phyloP scores from a whole-genome alignment of 306 rosid genomes.

The Vicia villosa region DNA sequence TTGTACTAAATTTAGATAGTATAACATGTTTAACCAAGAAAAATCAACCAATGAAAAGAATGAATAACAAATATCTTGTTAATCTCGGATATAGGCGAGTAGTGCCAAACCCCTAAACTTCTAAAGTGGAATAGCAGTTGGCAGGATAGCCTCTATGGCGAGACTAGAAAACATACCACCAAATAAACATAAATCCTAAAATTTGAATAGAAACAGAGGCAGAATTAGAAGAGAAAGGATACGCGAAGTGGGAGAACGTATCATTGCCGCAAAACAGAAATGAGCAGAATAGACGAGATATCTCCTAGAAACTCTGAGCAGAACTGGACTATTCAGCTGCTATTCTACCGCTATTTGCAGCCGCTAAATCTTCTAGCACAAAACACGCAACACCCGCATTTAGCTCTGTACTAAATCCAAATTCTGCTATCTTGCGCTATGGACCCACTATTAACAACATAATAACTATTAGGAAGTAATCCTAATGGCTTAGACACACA shows the following conservation, averaged over 20 bases:
- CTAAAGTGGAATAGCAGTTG: neutral
- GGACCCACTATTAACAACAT: neutral
- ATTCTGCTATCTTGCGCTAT: neutral
- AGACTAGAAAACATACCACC: neutral
- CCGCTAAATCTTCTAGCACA: neutral
- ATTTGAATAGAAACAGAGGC: neutral
- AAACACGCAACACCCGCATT: neutral
- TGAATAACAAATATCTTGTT: neutral
- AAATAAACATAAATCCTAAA: neutral
- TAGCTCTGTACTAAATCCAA: neutral
- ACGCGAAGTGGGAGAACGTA: neutral
- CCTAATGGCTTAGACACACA: constrained; percentile 13
- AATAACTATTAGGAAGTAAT: constrained; percentile 3
- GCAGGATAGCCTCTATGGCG: neutral
- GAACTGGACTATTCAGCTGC: neutral
- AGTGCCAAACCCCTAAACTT: neutral
- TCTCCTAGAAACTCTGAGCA: neutral
- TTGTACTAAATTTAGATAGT: constrained; percentile 6
- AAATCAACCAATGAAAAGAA: neutral
- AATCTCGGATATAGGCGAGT: neutral
- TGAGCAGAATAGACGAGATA: neutral
- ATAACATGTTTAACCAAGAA: constrained; percentile 9
- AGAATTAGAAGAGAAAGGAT: neutral
- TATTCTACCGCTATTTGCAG: neutral
- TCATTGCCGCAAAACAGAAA: neutral